Base-by-base conservation (phyloP, 441 rosid species). In the Corymbia citriodora region DNA sequence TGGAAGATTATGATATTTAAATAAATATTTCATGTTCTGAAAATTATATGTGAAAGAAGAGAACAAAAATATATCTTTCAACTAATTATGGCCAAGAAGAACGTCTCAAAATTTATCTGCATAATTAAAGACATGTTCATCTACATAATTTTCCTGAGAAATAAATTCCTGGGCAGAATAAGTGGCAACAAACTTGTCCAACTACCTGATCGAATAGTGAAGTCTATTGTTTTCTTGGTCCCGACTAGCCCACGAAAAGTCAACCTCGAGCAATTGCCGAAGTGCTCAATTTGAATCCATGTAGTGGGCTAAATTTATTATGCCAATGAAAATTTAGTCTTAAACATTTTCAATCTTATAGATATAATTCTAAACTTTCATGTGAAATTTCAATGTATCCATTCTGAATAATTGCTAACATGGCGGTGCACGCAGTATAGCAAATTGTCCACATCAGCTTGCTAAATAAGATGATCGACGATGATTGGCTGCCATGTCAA, bases 301-400 rank as follows among this genome's bases (percentile, higher is more conserved):
- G 4, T 36, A 10, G 11, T 14, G 25, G 12, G 13, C 8, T 18
- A 70, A 25, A 74, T 4, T 5, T 36, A 36, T 21, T 10, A 9
- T 36, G 6, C 12, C 1, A 3, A 36, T 40, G 15, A 10, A 0
- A 74, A 36, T 72, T 74, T 3, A 21, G 2, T 36, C 17, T 3
- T 36, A 74, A 74, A 74, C 4, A 40, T 36, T 74, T 74, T 21
- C 3, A 18, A 70, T 70, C 45, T 70, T 33, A 5, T 2, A 5
- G 8, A 19, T 8, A 1, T 4, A 19, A 0, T 19, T 3, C 25
- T 19, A 72, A 19, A 19, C 2, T 27, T 36, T 36, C 40, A 7
- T 1, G 2, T 3, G 0, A 36, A 74, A 74, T 40, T 36, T 23
- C 27, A 74, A 74, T 40, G 2, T 59, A 59, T 5, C 27, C 7